Evolutionary conservation across 495 filamentous ascomycete genomes (phyloP).

Genomic region (Daldinia concentrica): DNA sequence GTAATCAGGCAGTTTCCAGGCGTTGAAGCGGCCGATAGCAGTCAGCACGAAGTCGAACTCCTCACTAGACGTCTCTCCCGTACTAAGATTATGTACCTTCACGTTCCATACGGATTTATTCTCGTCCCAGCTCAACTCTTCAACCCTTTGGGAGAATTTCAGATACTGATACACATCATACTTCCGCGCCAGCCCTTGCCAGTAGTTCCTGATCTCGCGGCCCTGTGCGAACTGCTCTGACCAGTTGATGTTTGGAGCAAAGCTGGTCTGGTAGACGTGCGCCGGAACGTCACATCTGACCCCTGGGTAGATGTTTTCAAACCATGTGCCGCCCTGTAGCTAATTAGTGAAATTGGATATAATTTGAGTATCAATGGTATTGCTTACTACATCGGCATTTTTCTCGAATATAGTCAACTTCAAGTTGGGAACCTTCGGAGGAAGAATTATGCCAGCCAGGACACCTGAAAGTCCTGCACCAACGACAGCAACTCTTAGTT

Average conservation of each 20-base stretch:
- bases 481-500: conserved; percentile 67
- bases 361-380: neutral
- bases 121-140: conserved; percentile 64
- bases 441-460: conserved; percentile 66
- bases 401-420: conserved; percentile 76
- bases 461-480: conserved; percentile 74
- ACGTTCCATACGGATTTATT: conserved; percentile 62
- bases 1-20: conserved; percentile 65
- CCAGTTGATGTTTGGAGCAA: conserved; percentile 73
- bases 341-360: conserved; percentile 17
- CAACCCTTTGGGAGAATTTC: conserved; percentile 60
- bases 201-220: conserved; percentile 71
- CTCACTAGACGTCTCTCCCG: conserved; percentile 48
- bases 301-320: conserved; percentile 75
- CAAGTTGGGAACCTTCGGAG: conserved; percentile 64
- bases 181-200: conserved; percentile 67
- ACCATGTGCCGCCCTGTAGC: conserved; percentile 71
- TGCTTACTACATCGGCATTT: conserved; percentile 66
- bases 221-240: conserved; percentile 70
- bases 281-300: conserved; percentile 76
- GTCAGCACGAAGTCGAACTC: conserved; percentile 62
- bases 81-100: conserved; percentile 44
- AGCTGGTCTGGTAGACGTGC: conserved; percentile 74
- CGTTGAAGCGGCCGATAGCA: conserved; percentile 64
- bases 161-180: conserved; percentile 68